phyloP scores from a whole-genome alignment of 2,329 filamentous ascomycete species.

The Aspergillus sp. region DNA sequence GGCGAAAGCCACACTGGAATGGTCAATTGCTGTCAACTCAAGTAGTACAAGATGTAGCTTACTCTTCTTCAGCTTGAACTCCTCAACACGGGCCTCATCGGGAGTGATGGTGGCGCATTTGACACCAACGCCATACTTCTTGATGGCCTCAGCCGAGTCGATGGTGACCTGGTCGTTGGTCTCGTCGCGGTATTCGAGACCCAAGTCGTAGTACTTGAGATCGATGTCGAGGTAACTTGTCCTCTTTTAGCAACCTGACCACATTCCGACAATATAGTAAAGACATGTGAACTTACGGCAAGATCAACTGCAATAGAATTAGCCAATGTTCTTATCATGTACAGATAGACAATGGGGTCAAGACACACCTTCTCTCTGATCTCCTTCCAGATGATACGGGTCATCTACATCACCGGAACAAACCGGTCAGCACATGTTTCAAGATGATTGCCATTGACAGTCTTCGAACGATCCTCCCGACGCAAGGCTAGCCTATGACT shows the following conservation, averaged over 20 bases:
- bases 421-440: constrained; percentile 15
- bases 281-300: constrained; percentile 49
- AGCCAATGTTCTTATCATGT: neutral
- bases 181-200: constrained; percentile 88
- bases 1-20: constrained; percentile 79
- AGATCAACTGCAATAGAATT: constrained; percentile 60
- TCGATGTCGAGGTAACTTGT: constrained; percentile 81
- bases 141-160: constrained; percentile 93
- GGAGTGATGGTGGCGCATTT: constrained; percentile 99
- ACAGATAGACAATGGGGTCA: neutral
- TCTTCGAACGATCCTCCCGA: too few species aligned
- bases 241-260: constrained; percentile 11
- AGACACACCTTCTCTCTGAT: constrained; percentile 81
- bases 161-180: constrained; percentile 94
- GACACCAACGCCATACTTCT: constrained; percentile 97
- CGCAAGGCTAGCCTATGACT: too few species aligned
- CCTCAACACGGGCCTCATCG: constrained; percentile 90
- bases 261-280: constrained; percentile 2
- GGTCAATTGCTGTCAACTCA: neutral
- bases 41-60: neutral
- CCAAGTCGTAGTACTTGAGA: constrained; percentile 96
- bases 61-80: constrained; percentile 96
- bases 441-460: too few species aligned
- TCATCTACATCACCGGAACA: constrained; percentile 62
- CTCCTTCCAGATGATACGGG: constrained; percentile 95